A percentile compares a stretch with the other conserved stretches of the same genome.
phyloP scores from a whole-genome alignment of 2,329 filamentous ascomycete genomes.

The Trichoderma semiorbis region DNA sequence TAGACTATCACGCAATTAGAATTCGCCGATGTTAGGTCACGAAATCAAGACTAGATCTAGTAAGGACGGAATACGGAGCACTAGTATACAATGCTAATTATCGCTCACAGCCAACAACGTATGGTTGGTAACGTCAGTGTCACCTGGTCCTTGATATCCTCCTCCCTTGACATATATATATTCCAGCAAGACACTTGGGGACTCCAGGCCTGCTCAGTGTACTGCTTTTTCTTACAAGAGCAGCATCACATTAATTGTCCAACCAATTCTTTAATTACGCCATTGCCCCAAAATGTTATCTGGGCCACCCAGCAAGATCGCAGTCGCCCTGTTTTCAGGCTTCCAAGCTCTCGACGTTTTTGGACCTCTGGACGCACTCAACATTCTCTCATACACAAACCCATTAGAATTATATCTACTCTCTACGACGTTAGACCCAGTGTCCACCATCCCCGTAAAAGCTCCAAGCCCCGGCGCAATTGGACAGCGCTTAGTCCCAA shows the following conservation, averaged over 20 bases:
- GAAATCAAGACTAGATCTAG: not conserved
- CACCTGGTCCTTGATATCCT: not conserved
- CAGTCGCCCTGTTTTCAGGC: constrained; percentile 34
- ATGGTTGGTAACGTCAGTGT: not conserved
- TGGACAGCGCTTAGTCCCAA: constrained; percentile 33
- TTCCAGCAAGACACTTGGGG: not conserved
- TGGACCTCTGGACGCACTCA: constrained; percentile 36
- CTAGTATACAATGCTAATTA: not conserved
- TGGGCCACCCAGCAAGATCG: constrained; percentile 25
- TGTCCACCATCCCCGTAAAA: constrained; percentile 25
- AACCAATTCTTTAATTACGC: not conserved
- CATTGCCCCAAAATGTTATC: not conserved
- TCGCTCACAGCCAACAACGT: not conserved
- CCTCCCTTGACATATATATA: not conserved
- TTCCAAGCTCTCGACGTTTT: constrained; percentile 41
- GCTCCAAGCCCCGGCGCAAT: constrained; percentile 21
- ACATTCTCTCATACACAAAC: constrained; percentile 25
- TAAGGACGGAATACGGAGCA: not conserved
- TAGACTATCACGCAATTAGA: not conserved
- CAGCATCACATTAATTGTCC: not conserved
- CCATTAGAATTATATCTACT: constrained; percentile 29
- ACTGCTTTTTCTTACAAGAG: not conserved
- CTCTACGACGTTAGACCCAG: constrained; percentile 28
- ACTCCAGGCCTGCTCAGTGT: not conserved
- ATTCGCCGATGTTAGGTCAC: not conserved